Percentiles rank a stretch among this genome's conserved stretches.
phyloP scores from a whole-genome alignment of 345 rosid genomes.

The rapeseed (Brassica napus) region Da-Ae NC_063447.1:4894501-4895000 shows the following conservation, averaged over 20 bases:
- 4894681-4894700: conserved; percentile 95
- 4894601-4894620: neutral
- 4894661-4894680: conserved; percentile 72
- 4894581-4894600: neutral
- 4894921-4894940: conserved; percentile 19
- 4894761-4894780: neutral
- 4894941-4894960: conserved; percentile 7
- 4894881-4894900: conserved; percentile 97
- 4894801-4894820: neutral
- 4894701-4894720: conserved; percentile 92
- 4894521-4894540: conserved; percentile 81
- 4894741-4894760: neutral
- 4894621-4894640: conserved; percentile 55
- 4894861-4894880: conserved; percentile 93
- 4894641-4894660: conserved; percentile 94
- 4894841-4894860: conserved; percentile 98
- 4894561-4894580: neutral
- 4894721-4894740: conserved; percentile 78
- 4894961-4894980: conserved; percentile 89
- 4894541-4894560: conserved; percentile 83
- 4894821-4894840: conserved; percentile 59
- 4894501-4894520: conserved; percentile 81
- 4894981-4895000: conserved; percentile 98
- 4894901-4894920: conserved; percentile 25
- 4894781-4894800: neutral